Conservation (phyloP, 2,329 filamentous ascomycete species). For the Magnaporthiopsis poae region DNA sequence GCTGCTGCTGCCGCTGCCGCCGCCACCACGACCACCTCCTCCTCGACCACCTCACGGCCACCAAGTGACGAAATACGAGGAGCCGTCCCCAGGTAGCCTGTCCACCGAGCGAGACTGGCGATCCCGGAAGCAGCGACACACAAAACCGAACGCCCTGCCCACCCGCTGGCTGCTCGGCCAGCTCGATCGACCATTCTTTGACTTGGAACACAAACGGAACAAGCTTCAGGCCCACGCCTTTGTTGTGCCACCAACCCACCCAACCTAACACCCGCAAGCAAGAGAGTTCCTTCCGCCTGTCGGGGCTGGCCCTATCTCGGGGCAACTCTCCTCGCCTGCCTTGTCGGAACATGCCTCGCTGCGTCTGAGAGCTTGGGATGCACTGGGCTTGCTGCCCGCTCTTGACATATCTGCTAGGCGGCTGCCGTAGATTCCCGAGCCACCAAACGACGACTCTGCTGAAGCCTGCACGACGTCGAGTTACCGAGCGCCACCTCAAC, state of each 20-base stretch:
- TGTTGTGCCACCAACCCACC: neutral
- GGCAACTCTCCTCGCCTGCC: neutral
- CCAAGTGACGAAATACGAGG: neutral
- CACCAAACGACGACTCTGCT: neutral
- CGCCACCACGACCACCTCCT: too few relatives aligned
- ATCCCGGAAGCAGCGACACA: neutral
- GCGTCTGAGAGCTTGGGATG: slow-evolving; percentile 5
- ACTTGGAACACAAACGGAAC: neutral
- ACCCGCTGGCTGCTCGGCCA: neutral
- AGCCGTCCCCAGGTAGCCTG: too few relatives aligned
- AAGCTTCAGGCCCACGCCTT: neutral
- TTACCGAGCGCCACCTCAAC: neutral
- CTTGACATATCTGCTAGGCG: neutral
- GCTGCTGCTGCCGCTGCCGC: too few relatives aligned
- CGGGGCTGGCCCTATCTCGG: neutral
- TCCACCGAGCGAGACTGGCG: neutral
- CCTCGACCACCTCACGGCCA: neutral
- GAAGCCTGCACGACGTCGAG: neutral
- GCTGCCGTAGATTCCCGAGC: neutral
- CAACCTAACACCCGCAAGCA: neutral
- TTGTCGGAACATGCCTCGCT: slow-evolving; percentile 2
- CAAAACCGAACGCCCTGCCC: neutral
- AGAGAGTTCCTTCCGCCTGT: neutral
- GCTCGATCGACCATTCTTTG: slow-evolving; percentile 4
- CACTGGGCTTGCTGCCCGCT: neutral